Base-by-base conservation (phyloP, 768 basidiomycete genomes). In the Tylopilus plumbeoviolaceoides region DNA sequence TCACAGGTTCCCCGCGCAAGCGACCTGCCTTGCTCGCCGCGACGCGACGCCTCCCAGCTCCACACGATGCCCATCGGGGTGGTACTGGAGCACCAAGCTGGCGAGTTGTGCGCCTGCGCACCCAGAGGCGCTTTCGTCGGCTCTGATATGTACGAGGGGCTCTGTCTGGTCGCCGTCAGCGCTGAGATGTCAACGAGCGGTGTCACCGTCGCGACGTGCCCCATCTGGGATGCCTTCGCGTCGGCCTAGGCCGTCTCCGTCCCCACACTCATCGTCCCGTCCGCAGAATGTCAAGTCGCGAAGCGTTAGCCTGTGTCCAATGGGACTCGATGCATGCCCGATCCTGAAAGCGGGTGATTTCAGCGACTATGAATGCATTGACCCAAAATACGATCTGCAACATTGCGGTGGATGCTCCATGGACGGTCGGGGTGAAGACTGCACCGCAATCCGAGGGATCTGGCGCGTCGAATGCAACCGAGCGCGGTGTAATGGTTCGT, bases 361-460 rank as follows among this genome's bases (percentile, higher is more conserved):
- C 40, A 74, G 68, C 30, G 79, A 81, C 50, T 82, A 74, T 58
- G 84, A 87, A 62, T 87, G 84, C 63, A 61, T 91, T 47, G 85
- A 91, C 69, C 77, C 77, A 28, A 59, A 68, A 17, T 71, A 71
- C 41, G 87, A 90, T 54, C 76, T 91, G 43, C 75, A 81, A 54
- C 83, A 83, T 14, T 91, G 89, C 68, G 89, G 89, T 56, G 89
- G 90, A 27, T 91, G 89, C 64, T 68, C 79, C 2, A 75, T 79
- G 17, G 68, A 78, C n/a, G 82, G 81, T 18, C 63, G 71, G 40
- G 89, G 89, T 23, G 72, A 81, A 65, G 85, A 92, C 67, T 92
- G 89, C 68, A 83, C 82, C 17, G 70, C 76, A 42, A 89, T 91
- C 59, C 55, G 70, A 42, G 80, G 82, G 44, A 82, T 78, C 18